phyloP scores from a whole-genome alignment of 177 flowering plant species.

The Vitis hybrid region DNA sequence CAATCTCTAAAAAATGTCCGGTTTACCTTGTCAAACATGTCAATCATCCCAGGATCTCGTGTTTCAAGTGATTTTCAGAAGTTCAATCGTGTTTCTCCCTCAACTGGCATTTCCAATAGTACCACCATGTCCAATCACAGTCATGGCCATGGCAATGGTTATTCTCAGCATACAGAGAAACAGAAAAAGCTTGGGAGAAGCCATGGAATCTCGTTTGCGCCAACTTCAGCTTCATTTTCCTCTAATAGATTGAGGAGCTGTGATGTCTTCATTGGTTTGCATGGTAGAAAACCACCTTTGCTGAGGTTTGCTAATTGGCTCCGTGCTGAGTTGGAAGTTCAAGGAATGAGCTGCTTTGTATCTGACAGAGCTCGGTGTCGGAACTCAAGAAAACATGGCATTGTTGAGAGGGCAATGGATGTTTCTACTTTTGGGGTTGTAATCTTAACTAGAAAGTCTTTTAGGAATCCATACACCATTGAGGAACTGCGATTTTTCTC shows the following conservation, averaged over 20 bases:
- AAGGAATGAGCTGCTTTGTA: conserved; percentile 85
- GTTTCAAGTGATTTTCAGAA: conserved; percentile 32
- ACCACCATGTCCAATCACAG: conserved; percentile 37
- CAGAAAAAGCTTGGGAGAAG: conserved; percentile 37
- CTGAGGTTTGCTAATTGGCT: conserved; percentile 86
- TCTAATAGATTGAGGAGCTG: conserved; percentile 61
- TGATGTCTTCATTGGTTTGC: conserved; percentile 86
- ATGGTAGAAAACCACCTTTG: conserved; percentile 75
- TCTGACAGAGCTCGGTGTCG: conserved; percentile 77
- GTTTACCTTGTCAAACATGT: conserved; percentile 26
- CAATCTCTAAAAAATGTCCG: conserved; percentile 27
- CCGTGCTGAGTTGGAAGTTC: conserved; percentile 80
- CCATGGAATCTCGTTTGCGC: conserved; percentile 39
- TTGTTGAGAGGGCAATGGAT: conserved; percentile 81
- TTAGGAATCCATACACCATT: conserved; percentile 79
- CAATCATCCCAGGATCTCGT: conserved; percentile 25
- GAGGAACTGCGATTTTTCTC: conserved; percentile 80
- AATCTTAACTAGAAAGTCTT: conserved; percentile 77
- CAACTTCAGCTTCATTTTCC: conserved; percentile 47
- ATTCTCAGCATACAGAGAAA: conserved; percentile 36
- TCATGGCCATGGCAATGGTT: conserved; percentile 31
- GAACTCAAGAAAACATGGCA: conserved; percentile 62
- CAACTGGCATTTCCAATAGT: conserved; percentile 43
- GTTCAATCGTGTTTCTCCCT: conserved; percentile 44
- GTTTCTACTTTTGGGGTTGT: conserved; percentile 75